These are phyloP conservation scores for Aspergillus sojae DNA, from an alignment of 2,329 filamentous ascomycete genomes.

Conservation along the genomic window DNA sequence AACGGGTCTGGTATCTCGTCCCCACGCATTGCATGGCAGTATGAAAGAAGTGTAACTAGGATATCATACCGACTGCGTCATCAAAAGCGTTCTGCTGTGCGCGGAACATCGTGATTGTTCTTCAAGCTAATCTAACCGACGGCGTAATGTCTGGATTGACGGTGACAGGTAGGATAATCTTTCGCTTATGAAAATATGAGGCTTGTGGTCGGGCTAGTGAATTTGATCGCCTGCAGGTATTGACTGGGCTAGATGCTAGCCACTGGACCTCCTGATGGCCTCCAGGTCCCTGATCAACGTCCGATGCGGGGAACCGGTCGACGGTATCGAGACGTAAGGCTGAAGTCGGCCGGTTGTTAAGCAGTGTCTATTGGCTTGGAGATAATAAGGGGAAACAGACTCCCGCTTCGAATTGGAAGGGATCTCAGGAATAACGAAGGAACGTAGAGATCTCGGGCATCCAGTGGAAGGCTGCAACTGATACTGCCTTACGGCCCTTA, in stretches of 20 bases:
- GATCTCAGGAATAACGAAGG: neutral
- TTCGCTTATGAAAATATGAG: neutral
- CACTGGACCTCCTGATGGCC: conserved; percentile 4
- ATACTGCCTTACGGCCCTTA: conserved; percentile 5
- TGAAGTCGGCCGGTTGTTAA: neutral
- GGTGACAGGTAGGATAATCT: neutral
- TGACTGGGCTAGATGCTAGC: neutral
- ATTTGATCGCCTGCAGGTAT: neutral
- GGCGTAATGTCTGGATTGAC: neutral
- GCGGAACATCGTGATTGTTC: conserved; percentile 55
- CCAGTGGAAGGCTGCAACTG: conserved; percentile 22
- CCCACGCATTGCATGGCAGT: neutral
- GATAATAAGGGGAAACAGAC: neutral
- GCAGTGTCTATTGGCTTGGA: neutral
- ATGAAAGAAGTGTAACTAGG: conserved; percentile 15
- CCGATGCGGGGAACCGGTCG: conserved; percentile 16
- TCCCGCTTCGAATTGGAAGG: neutral
- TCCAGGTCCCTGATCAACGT: conserved; percentile 5
- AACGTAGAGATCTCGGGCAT: neutral
- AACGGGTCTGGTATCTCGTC: neutral
- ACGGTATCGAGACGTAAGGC: conserved; percentile 4
- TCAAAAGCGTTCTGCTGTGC: conserved; percentile 70
- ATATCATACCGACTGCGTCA: conserved; percentile 65
- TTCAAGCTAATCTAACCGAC: conserved; percentile 8
- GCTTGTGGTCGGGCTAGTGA: neutral